phyloP scores from a whole-genome alignment of 441 rosid species.

The Euphorbia schlechtendalii region DNA sequence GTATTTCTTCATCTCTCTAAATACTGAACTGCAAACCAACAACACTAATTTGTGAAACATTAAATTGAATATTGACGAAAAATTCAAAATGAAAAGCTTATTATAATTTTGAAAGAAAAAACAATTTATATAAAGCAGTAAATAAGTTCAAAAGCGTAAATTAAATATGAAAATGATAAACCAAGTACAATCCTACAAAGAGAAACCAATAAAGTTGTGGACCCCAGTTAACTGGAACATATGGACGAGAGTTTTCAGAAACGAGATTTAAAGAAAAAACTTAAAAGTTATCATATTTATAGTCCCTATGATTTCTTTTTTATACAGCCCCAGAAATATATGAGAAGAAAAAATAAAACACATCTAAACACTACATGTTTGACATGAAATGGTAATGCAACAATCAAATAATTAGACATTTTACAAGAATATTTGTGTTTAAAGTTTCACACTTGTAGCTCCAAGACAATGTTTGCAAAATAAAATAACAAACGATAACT shows the following conservation, averaged over 20 bases:
- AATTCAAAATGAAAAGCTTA: background rate
- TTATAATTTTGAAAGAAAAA: background rate
- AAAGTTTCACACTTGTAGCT: background rate
- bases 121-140: no score
- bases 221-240: no score
- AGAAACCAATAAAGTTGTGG: no score
- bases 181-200: no score
- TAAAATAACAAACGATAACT: background rate
- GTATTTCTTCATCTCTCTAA: conserved; percentile 67
- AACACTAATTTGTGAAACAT: background rate
- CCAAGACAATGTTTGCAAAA: background rate
- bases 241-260: no score
- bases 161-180: no score
- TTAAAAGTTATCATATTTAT: no score
- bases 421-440: background rate
- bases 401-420: background rate
- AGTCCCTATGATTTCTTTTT: no score
- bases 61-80: background rate
- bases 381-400: background rate
- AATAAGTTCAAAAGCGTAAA: background rate
- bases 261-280: no score
- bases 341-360: no score
- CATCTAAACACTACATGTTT: no score
- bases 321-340: no score
- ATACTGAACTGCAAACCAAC: conserved; percentile 52